Percentiles rank a stretch among this genome's conserved stretches.
These are phyloP conservation scores for Coleophoma crateriformis DNA, from an alignment of 2,329 filamentous ascomycete species.

Conservation along the genomic window DNA sequence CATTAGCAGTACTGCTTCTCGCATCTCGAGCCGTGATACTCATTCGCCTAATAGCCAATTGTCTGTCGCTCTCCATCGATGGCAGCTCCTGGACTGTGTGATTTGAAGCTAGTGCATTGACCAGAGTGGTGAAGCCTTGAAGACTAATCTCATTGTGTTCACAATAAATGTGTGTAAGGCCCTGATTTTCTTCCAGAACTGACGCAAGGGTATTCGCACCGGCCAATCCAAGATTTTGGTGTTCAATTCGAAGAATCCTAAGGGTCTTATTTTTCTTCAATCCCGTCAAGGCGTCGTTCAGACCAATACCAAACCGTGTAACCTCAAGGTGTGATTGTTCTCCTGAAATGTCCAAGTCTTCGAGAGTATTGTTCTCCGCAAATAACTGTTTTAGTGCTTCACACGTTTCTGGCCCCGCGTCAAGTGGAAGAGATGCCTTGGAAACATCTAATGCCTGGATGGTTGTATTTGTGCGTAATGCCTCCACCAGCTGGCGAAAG, in stretches of 20 bases:
- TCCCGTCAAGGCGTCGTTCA: conserved; percentile 60
- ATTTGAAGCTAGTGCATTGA: conserved; percentile 64
- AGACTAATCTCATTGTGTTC: conserved; percentile 68
- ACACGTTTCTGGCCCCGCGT: conserved; percentile 63
- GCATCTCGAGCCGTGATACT: conserved; percentile 27
- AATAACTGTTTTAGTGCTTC: conserved; percentile 58
- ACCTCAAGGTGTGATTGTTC: conserved; percentile 68
- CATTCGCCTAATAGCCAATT: conserved; percentile 49
- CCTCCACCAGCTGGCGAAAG: conserved; percentile 57
- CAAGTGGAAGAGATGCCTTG: conserved; percentile 62
- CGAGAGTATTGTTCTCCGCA: conserved; percentile 59
- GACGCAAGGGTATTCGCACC: conserved; percentile 65
- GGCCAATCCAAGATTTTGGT: conserved; percentile 64
- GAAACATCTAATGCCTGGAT: conserved; percentile 64
- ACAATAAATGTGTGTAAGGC: conserved; percentile 60
- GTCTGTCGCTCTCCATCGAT: conserved; percentile 55
- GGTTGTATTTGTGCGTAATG: conserved; percentile 56
- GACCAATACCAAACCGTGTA: conserved; percentile 61
- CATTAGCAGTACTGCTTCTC: conserved; percentile 6
- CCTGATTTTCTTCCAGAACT: conserved; percentile 58
- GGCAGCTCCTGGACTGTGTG: conserved; percentile 56
- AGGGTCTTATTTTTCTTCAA: conserved; percentile 58
- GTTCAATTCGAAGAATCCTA: conserved; percentile 57
- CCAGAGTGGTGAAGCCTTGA: conserved; percentile 63
- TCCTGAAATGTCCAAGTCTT: conserved; percentile 65